Base-by-base conservation (phyloP, 192 early-diverging fungal genomes). In the Gigaspora rosea region DNA sequence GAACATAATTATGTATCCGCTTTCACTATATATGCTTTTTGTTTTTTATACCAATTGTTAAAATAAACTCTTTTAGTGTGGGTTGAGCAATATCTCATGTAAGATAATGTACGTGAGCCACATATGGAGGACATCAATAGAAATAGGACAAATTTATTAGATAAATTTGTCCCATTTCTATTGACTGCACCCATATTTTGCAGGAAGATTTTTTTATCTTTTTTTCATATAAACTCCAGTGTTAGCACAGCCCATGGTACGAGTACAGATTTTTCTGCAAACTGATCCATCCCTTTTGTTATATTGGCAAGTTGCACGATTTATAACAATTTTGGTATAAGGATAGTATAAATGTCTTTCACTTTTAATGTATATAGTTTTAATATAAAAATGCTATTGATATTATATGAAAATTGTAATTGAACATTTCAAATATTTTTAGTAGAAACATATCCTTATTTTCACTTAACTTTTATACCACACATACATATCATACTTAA, bases 231-330 rank as follows among this genome's bases (percentile, higher is more conserved):
- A 59, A 41, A 46, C 18, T 57, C 71, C 57, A 73, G 35, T 73
- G 71, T n/a, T 41, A 8, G 56, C 0, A 61, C 71, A 73, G 0
- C 71, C 71, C 20, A 3, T 59, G 8, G 15, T 5, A 9, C 8
- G 56, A 35, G 9, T 18, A 47, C 71, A 73, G 4, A 12, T 9
- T 12, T 59, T 59, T 12, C 10, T 41, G 61, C 71, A 73, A 73
- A 73, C 10, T 0, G 71, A 59, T 8, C 56, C 57, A 73, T 73
- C 56, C 15, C 57, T 73, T n/a, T 73, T 73, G 22, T 61, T 73
- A 73, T 59, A 22, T 36, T 16, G 57, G 18, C 71, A 73, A 50
- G 71, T 73, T 20, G 47, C 5, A 4, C 63, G 36, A 41, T 41
- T 22, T 15, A 65, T 65, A 18, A 46, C 3, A 65, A 41, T 65